phyloP scores from a whole-genome alignment of 495 filamentous ascomycete genomes.

The Trichoderma parareesei region DNA sequence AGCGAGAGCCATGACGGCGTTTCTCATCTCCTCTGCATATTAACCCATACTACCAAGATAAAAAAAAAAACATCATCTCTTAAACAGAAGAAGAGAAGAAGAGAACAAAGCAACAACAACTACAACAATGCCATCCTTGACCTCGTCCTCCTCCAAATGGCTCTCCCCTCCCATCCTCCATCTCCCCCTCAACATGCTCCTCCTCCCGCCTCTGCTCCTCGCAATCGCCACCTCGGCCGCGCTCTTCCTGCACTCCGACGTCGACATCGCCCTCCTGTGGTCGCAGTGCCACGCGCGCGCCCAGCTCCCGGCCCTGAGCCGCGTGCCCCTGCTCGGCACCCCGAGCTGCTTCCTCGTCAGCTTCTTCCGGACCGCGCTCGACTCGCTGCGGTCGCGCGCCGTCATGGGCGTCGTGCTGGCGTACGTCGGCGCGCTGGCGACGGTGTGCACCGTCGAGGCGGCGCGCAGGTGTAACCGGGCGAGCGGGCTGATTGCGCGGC shows the following conservation, averaged over 20 bases:
- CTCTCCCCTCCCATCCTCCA: conserved; percentile 19
- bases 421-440: conserved; percentile 28
- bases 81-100: neutral
- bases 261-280: conserved; percentile 32
- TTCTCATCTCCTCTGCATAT: too few relatives aligned
- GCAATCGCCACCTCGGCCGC: conserved; percentile 21
- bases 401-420: conserved; percentile 23
- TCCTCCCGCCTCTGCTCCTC: conserved; percentile 26
- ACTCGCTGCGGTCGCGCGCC: conserved; percentile 19
- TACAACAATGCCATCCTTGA: neutral
- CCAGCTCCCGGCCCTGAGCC: conserved; percentile 26
- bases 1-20: neutral
- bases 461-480: conserved; percentile 29
- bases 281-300: conserved; percentile 34
- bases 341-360: conserved; percentile 32
- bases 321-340: conserved; percentile 26
- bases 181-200: conserved; percentile 21
- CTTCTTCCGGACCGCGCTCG: conserved; percentile 28
- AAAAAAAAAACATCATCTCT: neutral
- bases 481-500: conserved; percentile 25
- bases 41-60: neutral
- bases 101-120: neutral
- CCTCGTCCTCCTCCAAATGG: neutral
- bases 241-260: conserved; percentile 26
- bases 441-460: conserved; percentile 29